Evolutionary conservation across 2,329 filamentous ascomycete species (phyloP).

Genomic region (Lachnellula willkommii): DNA sequence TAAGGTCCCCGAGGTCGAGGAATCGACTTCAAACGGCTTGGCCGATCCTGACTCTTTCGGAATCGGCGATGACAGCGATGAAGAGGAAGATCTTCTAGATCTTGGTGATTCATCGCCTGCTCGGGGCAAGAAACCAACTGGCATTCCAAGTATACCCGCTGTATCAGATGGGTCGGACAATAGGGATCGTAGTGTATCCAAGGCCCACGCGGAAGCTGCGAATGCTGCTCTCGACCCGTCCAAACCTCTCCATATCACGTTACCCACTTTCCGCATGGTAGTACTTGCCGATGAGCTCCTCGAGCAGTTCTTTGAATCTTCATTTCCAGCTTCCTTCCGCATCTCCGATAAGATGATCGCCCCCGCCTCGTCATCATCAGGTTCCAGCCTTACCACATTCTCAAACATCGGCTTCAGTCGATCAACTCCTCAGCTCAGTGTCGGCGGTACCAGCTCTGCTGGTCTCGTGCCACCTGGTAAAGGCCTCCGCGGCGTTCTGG

Average conservation of each 20-base stretch:
- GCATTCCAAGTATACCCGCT: slow-evolving; percentile 20
- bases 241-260: slow-evolving; percentile 88
- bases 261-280: slow-evolving; percentile 98
- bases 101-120: slow-evolving; percentile 45
- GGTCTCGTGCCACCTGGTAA: slow-evolving; percentile 46
- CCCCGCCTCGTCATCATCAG: slow-evolving; percentile 41
- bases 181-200: slow-evolving; percentile 43
- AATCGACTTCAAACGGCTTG: slow-evolving; percentile 29
- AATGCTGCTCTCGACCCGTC: slow-evolving; percentile 90
- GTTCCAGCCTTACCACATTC: slow-evolving; percentile 78
- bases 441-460: slow-evolving; percentile 25
- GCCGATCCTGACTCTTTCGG: slow-evolving; percentile 54
- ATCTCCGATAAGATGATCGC: slow-evolving; percentile 59
- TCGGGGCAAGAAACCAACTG: slow-evolving; percentile 29
- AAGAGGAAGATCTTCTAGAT: slow-evolving; percentile 54
- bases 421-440: slow-evolving; percentile 36
- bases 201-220: slow-evolving; percentile 67
- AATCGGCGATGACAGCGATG: slow-evolving; percentile 69
- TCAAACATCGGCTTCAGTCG: slow-evolving; percentile 61
- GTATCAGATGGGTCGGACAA: slow-evolving; percentile 9
- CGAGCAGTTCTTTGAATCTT: slow-evolving; percentile 95
- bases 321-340: slow-evolving; percentile 88
- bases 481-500: slow-evolving; percentile 83
- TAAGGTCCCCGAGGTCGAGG: slow-evolving; percentile 36
- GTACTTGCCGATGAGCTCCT: slow-evolving; percentile 92